Percentiles rank a stretch among this genome's conserved stretches.
Evolutionary conservation across 2,329 filamentous ascomycete species (phyloP).

Genomic region (Lachnellula cervina): DNA sequence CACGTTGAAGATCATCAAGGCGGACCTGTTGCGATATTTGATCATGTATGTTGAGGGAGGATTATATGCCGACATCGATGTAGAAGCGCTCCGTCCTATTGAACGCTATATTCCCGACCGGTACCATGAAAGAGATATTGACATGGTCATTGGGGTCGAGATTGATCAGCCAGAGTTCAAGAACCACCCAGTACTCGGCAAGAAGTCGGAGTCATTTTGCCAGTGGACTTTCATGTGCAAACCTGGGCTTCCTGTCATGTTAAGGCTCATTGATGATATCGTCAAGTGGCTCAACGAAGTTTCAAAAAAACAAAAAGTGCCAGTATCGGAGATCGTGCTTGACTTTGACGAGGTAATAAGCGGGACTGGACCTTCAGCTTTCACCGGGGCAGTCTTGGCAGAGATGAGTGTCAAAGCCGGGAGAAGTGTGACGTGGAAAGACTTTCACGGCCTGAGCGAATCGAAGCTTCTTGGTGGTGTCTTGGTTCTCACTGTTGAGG

Average conservation of each 20-base stretch:
- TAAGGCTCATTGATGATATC: conserved; percentile 63
- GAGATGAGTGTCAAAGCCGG: conserved; percentile 53
- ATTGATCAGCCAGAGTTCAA: conserved; percentile 64
- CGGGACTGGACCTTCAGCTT: conserved; percentile 67
- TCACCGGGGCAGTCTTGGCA: conserved; percentile 59
- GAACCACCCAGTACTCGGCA: conserved; percentile 60
- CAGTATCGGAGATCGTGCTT: conserved; percentile 56
- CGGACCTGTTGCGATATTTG: conserved; percentile 61
- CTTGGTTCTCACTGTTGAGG: conserved; percentile 65
- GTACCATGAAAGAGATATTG: conserved; percentile 59
- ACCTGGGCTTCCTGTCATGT: conserved; percentile 62
- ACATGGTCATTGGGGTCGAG: conserved; percentile 66
- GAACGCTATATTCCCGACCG: conserved; percentile 57
- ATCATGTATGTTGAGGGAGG: conserved; percentile 55
- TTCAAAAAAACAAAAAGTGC: conserved; percentile 51
- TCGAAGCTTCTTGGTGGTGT: conserved; percentile 61
- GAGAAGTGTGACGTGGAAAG: conserved; percentile 52
- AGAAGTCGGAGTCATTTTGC: conserved; percentile 66
- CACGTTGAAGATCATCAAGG: conserved; percentile 61
- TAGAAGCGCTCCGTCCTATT: conserved; percentile 49
- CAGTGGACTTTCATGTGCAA: conserved; percentile 74
- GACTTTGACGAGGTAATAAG: conserved; percentile 70
- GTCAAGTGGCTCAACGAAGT: conserved; percentile 60
- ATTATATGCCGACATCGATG: conserved; percentile 56
- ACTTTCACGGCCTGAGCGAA: conserved; percentile 61